phyloP scores from a whole-genome alignment of 164 flowering plant genomes.

The Berberis thunbergii region DNA sequence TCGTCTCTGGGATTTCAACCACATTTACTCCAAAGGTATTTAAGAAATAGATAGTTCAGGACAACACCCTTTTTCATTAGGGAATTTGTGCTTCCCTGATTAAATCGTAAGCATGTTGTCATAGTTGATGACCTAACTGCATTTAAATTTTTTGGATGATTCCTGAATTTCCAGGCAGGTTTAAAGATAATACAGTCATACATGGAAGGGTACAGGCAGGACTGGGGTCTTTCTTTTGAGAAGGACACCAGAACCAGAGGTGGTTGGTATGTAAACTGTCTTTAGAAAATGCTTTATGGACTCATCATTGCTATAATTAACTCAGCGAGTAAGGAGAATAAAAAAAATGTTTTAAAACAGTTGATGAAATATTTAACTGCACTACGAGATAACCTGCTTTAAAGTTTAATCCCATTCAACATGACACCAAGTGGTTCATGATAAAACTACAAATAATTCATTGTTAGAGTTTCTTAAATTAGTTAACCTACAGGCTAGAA shows the following conservation, averaged over 20 bases:
- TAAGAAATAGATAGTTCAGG: neutral
- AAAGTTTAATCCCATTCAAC: no score
- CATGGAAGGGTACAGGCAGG: slow-evolving; percentile 94
- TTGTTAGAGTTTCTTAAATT: no score
- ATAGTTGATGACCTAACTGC: no score
- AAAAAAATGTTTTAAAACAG: neutral
- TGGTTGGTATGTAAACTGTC: slow-evolving; percentile 65
- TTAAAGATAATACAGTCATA: slow-evolving; percentile 77
- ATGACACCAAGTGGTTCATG: no score
- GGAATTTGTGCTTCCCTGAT: neutral
- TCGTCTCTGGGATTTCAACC: slow-evolving; percentile 70
- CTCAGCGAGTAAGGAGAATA: neutral
- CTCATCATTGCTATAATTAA: neutral
- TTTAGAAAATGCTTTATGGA: neutral
- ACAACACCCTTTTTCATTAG: neutral
- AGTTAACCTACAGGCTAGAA: no score
- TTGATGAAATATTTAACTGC: neutral
- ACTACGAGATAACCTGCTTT: no score
- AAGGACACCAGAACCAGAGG: slow-evolving; percentile 66
- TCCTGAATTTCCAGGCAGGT: slow-evolving; percentile 48
- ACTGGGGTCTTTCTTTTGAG: slow-evolving; percentile 86
- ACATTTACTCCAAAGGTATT: slow-evolving; percentile 84
- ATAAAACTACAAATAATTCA: no score
- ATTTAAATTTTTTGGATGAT: neutral
- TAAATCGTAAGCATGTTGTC: no score